phyloP scores from a whole-genome alignment of 768 basidiomycete species.

The Phlebiopsis flavidoalba region DNA sequence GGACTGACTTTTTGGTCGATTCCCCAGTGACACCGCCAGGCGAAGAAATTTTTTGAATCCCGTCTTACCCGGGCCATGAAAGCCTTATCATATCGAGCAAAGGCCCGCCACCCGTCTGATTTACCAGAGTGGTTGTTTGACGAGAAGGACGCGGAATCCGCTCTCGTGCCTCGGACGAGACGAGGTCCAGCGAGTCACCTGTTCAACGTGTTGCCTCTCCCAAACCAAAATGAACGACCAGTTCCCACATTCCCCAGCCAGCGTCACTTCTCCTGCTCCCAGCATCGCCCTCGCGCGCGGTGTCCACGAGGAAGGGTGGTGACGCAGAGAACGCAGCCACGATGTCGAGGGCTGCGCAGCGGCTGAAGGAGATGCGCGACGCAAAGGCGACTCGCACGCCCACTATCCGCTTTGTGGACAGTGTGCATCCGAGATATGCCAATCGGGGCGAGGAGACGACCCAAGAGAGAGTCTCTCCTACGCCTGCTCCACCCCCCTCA shows the following conservation, averaged over 20 bases:
- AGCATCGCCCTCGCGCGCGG: background rate
- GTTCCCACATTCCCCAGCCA: background rate
- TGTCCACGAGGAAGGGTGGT: background rate
- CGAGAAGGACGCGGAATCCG: constrained; percentile 41
- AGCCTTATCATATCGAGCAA: constrained; percentile 53
- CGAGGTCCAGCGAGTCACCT: background rate
- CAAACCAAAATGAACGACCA: too few relatives aligned
- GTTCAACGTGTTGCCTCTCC: background rate
- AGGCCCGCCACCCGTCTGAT: constrained; percentile 51
- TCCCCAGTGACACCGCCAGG: constrained; percentile 46
- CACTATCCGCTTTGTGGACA: constrained; percentile 18
- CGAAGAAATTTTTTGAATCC: constrained; percentile 52
- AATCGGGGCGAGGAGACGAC: background rate
- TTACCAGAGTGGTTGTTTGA: constrained; percentile 66
- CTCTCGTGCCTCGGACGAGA: constrained; percentile 16
- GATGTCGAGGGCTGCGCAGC: constrained; percentile 9
- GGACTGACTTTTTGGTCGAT: background rate
- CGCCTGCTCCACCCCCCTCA: background rate
- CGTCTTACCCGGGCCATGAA: constrained; percentile 63
- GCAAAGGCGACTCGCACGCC: constrained; percentile 18
- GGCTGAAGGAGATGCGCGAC: constrained; percentile 20
- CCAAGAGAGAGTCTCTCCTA: background rate
- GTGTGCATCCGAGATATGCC: constrained; percentile 6
- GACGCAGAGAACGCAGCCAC: constrained; percentile 30
- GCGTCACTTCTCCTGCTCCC: background rate